Base-by-base conservation (phyloP, 2,329 filamentous ascomycete genomes). In the Pyrenophora teres region DNA sequence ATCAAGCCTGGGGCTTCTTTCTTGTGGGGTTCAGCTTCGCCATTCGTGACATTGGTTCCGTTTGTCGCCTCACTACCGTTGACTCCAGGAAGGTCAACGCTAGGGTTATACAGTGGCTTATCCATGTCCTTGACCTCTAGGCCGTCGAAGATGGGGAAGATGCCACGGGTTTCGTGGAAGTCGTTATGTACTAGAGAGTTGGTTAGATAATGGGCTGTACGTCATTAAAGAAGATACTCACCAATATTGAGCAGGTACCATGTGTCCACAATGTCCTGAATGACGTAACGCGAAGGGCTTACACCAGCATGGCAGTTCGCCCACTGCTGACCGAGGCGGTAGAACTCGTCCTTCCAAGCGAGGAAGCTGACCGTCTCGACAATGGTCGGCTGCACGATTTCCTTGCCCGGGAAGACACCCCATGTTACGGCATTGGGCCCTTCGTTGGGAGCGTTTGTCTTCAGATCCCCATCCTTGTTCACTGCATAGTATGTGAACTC, bases 301-400 rank as follows among this genome's bases (percentile, higher is more conserved):
- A 80, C 80, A 54, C 87, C 81, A 32, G 92, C 85, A 70, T 96
- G 91, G 72, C 94, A 99, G 67, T 90, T 90, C 18, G 90, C 90
- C 94, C 94, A 99, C 70, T 99, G 92, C 51, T 88, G 83, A 47
- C 94, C 94, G 8, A 99, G 83, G 55, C 90, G 86, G 80, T 92
- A 99, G 13, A 96, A 95, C 76, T 99, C 94, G 64, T 99, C 94
- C 77, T 96, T 96, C 94, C 94, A 99, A 2, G 94, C 94, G 46
- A 99, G 80, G 83, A 99, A 99, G 73, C 90, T 96, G 72, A 99
- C 88, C 15, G 90, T 95, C 78, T 99, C 94, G 45, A 99, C 94
- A 66, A 99, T 97, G n/a, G 94, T 99, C 12, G 94, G 94, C 75
- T 99, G 94, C n/a, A 99, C 92, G 70, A 99, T 97, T 76, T 99